A percentile compares a stretch with the other conserved stretches of the same genome.
phyloP scores from a whole-genome alignment of 768 basidiomycete species.

The Pisolithus orientalis region DNA sequence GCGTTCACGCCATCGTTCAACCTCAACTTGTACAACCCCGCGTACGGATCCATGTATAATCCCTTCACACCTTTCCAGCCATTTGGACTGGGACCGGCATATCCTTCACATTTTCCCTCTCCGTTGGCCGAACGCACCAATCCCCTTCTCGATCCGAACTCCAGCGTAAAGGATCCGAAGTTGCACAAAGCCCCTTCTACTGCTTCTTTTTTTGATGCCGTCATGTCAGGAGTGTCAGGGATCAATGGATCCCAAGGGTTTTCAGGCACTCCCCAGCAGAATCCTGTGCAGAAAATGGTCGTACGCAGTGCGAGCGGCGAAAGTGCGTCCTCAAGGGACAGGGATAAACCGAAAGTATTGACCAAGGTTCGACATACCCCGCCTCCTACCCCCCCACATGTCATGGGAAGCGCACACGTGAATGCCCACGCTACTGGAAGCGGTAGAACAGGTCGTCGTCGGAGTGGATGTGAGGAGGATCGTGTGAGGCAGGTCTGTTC shows the following conservation, averaged over 20 bases:
- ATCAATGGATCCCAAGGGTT: neutral
- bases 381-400: slow-evolving; percentile 19
- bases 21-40: too few species aligned
- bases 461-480: neutral
- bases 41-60: neutral
- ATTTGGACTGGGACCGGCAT: neutral
- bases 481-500: slow-evolving; percentile 9
- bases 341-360: slow-evolving; percentile 18
- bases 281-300: neutral
- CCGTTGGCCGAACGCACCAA: neutral
- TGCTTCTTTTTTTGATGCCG: neutral
- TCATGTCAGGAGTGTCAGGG: neutral
- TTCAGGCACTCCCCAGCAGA: neutral
- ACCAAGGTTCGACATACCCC: slow-evolving; percentile 31
- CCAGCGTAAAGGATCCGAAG: neutral
- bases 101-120: neutral
- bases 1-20: neutral
- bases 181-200: neutral
- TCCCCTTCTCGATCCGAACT: neutral
- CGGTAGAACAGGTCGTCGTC: neutral
- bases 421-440: slow-evolving; percentile 5
- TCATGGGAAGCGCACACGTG: slow-evolving; percentile 4
- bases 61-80: neutral
- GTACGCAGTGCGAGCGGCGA: neutral
- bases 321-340: neutral